Percentiles rank a stretch among this genome's conserved stretches.
phyloP scores from a whole-genome alignment of 306 rosid genomes.

The Trifolium pratense region DNA sequence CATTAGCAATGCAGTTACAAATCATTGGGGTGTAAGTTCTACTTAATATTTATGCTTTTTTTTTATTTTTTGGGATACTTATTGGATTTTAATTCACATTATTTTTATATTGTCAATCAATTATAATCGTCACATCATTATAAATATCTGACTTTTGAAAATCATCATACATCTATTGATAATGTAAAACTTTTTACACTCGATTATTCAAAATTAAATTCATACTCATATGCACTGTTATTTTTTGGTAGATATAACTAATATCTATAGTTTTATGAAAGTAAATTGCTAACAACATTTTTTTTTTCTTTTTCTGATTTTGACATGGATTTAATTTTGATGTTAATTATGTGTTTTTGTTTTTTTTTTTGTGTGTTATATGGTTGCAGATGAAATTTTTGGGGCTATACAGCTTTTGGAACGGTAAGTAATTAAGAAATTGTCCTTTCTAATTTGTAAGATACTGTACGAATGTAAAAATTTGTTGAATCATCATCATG shows the following conservation, averaged over 20 bases:
- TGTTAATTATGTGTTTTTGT: no score
- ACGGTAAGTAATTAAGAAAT: constrained; percentile 39
- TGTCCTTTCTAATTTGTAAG: not conserved
- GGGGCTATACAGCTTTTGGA: constrained; percentile 49
- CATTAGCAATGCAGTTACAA: constrained; percentile 6
- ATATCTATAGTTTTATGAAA: not conserved
- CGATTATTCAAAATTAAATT: no score
- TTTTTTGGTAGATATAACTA: no score
- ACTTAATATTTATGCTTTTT: not conserved
- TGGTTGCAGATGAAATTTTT: constrained; percentile 53
- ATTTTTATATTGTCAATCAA: no score
- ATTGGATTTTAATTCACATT: no score
- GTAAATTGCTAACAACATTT: no score
- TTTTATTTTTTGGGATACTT: not conserved
- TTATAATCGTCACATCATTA: no score
- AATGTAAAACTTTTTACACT: no score
- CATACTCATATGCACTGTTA: no score
- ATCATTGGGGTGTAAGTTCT: constrained; percentile 56
- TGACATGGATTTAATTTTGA: not conserved
- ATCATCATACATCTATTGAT: no score
- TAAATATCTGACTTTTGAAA: no score
- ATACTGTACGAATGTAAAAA: not conserved
- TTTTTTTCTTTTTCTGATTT: not conserved
- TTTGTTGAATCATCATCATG: not conserved
- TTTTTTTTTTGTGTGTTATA: not conserved